These are phyloP conservation scores for Neonectria punicea DNA, from an alignment of 2,329 filamentous ascomycete genomes.

Conservation along the genomic window DNA sequence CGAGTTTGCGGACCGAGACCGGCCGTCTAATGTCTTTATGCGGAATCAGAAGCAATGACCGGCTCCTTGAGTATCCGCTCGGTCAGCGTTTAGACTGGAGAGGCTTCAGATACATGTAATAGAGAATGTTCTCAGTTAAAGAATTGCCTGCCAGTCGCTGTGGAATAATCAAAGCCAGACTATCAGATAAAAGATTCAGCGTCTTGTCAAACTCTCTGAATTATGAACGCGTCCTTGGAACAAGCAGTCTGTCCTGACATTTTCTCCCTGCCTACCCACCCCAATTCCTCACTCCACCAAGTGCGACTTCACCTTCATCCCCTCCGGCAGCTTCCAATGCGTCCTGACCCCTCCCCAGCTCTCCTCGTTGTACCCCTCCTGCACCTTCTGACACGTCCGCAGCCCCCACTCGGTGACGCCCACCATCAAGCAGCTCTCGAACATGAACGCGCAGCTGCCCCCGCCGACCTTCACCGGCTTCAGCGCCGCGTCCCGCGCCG, in stretches of 20 bases:
- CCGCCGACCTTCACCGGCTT: slow-evolving; percentile 67
- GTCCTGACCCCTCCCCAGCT: slow-evolving; percentile 79
- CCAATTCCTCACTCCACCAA: slow-evolving; percentile 20
- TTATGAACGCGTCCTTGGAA: too few species aligned
- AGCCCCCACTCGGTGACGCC: slow-evolving; percentile 78
- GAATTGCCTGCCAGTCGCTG: not conserved
- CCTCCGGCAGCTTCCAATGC: slow-evolving; percentile 64
- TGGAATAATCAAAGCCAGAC: too few species aligned
- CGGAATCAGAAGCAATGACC: slow-evolving; percentile 46
- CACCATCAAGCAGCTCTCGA: slow-evolving; percentile 75
- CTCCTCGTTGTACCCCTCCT: slow-evolving; percentile 79
- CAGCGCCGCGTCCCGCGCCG: slow-evolving; percentile 64
- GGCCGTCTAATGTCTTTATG: slow-evolving; percentile 60
- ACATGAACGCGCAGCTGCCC: slow-evolving; percentile 75
- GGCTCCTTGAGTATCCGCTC: not conserved
- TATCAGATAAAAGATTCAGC: not conserved
- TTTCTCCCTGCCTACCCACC: not conserved
- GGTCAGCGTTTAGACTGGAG: not conserved
- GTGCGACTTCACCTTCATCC: slow-evolving; percentile 42
- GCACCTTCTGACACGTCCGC: slow-evolving; percentile 66
- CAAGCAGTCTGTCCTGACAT: not conserved
- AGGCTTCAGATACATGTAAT: not conserved
- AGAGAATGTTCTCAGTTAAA: too few species aligned
- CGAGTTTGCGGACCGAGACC: slow-evolving; percentile 50
- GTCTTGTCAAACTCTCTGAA: not conserved